Evolutionary conservation across 2,329 filamentous ascomycete species (phyloP), one percentile per base, ranked within the genome.

Genomic region (Passalora sequoiae): DNA sequence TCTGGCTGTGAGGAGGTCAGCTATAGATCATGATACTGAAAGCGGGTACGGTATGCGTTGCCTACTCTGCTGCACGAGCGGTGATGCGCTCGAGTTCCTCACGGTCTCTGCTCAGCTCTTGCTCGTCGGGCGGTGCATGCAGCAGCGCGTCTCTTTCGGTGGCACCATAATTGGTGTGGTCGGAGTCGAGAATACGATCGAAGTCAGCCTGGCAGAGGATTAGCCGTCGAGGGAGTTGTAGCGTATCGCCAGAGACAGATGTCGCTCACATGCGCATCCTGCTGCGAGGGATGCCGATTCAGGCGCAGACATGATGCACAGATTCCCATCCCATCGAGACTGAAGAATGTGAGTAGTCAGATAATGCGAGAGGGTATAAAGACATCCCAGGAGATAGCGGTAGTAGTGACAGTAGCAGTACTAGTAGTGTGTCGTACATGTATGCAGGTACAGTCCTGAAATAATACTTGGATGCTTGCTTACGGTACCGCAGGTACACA

Each of bases 51-150:
- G 9, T n/a, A n/a, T n/a, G n/a, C 37, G 19, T 31, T 60, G 24
- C 67, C 44, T 55, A 73, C 71, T 73, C 69, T 17, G 69, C 66
- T 9, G 71, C 72, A 51, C 71, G 66, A 32, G 69, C 68, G 38
- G 71, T 74, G 46, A 74, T 71, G 25, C 68, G 66, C 55, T 73
- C 70, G 45, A 74, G 56, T 21, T 66, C 68, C 53, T 73, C 70
- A 29, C 71, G 62, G 55, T 72, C 68, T 50, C 69, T 65, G 46
- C 66, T 61, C 40, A 73, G 61, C 58, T 73, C 71, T 54, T 73
- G 70, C 40, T 70, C 69, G 53, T 74, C 70, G n/a, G n/a, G n/a
- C n/a, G n/a, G n/a, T 24, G 66, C 67, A 56, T 69, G 68, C 44
- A 64, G 60, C 6, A 54, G 38, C 30, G 60, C 58, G 46, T 60